Evolutionary conservation across 163 green algal species (phyloP).

Genomic region (Prototheca wickerhamii): DNA sequence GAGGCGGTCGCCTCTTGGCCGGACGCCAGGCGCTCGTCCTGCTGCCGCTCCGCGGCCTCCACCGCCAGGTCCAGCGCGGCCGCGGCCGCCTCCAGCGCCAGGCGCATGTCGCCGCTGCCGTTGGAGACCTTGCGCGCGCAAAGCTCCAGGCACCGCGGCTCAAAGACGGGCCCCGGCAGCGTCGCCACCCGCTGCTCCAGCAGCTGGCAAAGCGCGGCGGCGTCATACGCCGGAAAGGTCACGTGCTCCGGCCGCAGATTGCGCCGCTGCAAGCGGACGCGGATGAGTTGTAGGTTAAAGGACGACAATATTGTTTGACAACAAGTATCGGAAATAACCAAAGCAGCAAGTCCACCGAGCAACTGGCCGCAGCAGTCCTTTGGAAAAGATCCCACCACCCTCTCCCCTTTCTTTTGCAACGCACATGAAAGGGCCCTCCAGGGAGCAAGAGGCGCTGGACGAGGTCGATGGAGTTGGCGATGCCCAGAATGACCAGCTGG

Average conservation of each 20-base stretch:
- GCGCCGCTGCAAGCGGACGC: neutral
- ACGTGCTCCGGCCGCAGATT: slow-evolving; percentile 14
- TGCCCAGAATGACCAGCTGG: slow-evolving; percentile 46
- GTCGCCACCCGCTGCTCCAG: slow-evolving; percentile 33
- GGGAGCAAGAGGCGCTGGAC: slow-evolving; percentile 31
- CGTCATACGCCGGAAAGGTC: slow-evolving; percentile 42
- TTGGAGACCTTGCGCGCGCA: slow-evolving; percentile 44
- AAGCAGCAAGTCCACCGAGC: no score
- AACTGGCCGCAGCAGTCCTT: no score
- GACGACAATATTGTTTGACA: no score
- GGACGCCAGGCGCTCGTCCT: neutral
- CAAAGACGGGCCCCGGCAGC: slow-evolving; percentile 41
- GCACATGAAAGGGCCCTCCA: slow-evolving; percentile 12
- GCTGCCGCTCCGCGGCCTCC: neutral
- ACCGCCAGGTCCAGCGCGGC: slow-evolving; percentile 13
- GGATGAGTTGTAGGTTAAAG: neutral
- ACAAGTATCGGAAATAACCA: no score
- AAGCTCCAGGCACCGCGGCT: slow-evolving; percentile 35
- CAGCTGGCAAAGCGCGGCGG: slow-evolving; percentile 19
- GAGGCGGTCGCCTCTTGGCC: no score
- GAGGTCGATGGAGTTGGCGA: slow-evolving; percentile 53
- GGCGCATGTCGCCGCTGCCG: slow-evolving; percentile 60
- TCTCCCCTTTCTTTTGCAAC: neutral
- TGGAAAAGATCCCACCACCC: no score
- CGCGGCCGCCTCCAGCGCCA: slow-evolving; percentile 30